Conservation (phyloP, 306 rosid species). For the Cucumis sativus region DNA sequence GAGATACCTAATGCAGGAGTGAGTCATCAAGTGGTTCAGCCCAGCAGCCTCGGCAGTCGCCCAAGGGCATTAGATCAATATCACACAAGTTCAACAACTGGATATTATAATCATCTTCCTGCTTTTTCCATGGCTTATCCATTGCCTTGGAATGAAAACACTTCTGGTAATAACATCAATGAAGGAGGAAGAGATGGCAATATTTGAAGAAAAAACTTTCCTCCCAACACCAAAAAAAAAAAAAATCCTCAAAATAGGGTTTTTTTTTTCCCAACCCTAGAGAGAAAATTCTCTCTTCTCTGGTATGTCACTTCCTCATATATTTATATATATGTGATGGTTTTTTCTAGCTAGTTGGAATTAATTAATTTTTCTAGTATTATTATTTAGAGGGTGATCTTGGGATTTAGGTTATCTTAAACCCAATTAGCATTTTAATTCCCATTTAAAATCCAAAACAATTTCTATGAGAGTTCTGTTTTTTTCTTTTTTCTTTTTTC, state of each 20-base stretch:
- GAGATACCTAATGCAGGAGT: constrained; percentile 32
- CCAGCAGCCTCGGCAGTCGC: constrained; percentile 7
- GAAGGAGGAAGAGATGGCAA: constrained; percentile 40
- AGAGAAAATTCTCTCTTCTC: constrained; percentile 4
- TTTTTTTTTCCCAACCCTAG: constrained; percentile 24
- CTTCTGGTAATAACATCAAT: constrained; percentile 22
- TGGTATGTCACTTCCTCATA: constrained; percentile 11
- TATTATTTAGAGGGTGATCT: neutral
- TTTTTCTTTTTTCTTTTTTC: neutral
- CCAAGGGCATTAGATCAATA: constrained; percentile 18
- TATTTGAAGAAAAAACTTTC: constrained; percentile 18
- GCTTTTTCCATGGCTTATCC: constrained; percentile 37
- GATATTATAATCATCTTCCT: constrained; percentile 17
- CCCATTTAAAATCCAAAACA: neutral
- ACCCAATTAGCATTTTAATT: neutral
- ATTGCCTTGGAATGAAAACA: constrained; percentile 55
- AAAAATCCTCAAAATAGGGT: constrained; percentile 27
- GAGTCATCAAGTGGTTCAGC: constrained; percentile 16
- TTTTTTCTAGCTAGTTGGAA: constrained; percentile 18
- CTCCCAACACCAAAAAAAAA: too few relatives aligned
- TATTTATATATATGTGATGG: constrained; percentile 17
- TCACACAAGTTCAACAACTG: constrained; percentile 12
- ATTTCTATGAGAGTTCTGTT: neutral
- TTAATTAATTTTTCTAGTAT: neutral
- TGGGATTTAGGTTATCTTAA: constrained; percentile 4